These are phyloP conservation scores for Fistulinella prunicolor DNA, from an alignment of 768 basidiomycete genomes.

Conservation along the genomic window DNA sequence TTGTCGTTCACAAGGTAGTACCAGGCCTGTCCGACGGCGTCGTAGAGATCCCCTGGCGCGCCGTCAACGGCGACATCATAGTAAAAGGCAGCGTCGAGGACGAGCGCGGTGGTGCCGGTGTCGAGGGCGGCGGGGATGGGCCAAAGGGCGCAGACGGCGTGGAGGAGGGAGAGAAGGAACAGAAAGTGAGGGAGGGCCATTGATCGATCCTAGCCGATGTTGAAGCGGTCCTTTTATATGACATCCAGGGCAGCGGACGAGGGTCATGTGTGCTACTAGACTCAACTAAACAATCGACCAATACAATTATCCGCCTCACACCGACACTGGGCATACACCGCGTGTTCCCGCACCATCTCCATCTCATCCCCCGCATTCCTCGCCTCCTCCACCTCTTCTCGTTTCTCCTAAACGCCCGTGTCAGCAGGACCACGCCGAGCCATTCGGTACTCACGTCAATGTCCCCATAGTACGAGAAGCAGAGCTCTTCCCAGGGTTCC, in stretches of 20 bases:
- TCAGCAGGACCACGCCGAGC: not conserved
- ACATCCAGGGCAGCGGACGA: no score
- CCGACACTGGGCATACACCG: slow-evolving; percentile 47
- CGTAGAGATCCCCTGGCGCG: slow-evolving; percentile 33
- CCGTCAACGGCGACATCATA: slow-evolving; percentile 25
- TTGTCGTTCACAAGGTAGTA: slow-evolving; percentile 35
- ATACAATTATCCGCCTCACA: slow-evolving; percentile 54
- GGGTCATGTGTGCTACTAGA: slow-evolving; percentile 1
- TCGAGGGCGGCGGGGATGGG: slow-evolving; percentile 28
- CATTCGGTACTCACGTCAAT: slow-evolving; percentile 34
- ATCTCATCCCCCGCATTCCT: not conserved
- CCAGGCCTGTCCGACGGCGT: slow-evolving; percentile 32
- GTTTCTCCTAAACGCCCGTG: slow-evolving; percentile 16
- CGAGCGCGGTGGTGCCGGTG: slow-evolving; percentile 28
- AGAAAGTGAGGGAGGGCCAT: slow-evolving; percentile 1
- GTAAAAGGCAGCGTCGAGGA: slow-evolving; percentile 24
- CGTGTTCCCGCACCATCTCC: slow-evolving; percentile 29
- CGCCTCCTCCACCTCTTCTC: slow-evolving; percentile 14
- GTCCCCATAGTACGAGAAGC: slow-evolving; percentile 73
- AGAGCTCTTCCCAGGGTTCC: slow-evolving; percentile 64
- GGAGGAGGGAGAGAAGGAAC: slow-evolving; percentile 11
- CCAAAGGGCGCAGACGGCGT: slow-evolving; percentile 26
- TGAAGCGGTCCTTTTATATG: not conserved
- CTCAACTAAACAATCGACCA: slow-evolving; percentile 34
- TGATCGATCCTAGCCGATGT: not conserved